Base-by-base conservation (phyloP, 129 eudicot species). In the Sambucus nigra region DNA sequence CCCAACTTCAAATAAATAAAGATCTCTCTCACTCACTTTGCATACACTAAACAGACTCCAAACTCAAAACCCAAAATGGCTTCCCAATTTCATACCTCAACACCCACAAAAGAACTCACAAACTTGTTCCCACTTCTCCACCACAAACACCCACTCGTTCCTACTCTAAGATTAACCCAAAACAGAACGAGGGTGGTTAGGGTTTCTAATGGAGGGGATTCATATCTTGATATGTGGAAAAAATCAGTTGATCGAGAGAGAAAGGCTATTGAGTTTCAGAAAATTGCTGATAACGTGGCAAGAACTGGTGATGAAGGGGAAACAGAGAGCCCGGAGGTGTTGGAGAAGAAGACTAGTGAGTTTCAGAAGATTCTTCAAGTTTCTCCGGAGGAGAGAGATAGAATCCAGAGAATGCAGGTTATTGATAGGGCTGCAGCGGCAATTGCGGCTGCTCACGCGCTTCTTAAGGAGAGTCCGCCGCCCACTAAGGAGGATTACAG, bases 371-470 rank as follows among this genome's bases (percentile, higher is more conserved):
- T 91, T 59, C 80, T 91, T 2, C 74, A 82, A 64, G 89, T 91
- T 69, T 58, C 93, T 3, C 39, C 38, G 8, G 95, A 91, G 56
- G 89, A 82, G 57, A 79, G 98, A 60, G 98, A 91, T 66, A 69
- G 77, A 33, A 59, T 77, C 3, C 98, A 91, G 86, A 70, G 94
- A 27, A 79, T 75, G 74, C 98, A 85, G 79, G 78, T 91, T 6
- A 76, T 91, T 61, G 95, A 91, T 79, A 83, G 98, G 12, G 98
- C 98, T 1, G 84, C 87, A 13, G 98, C 95, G 15, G 98, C 98
- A 5, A 79, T 91, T 40, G 89, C 98, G 3, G 95, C 94, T 10
- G 89, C 94, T 2, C 66, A 63, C 10, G 80, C 94, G 2, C 54
- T 84, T 67, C 46, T 91, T 5, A 73, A 59, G 56, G 95, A 76